Percentiles rank a stretch among this genome's conserved stretches.
Evolutionary conservation across 495 filamentous ascomycete genomes (phyloP).

Genomic region (Aspergillus bridgeri): DNA sequence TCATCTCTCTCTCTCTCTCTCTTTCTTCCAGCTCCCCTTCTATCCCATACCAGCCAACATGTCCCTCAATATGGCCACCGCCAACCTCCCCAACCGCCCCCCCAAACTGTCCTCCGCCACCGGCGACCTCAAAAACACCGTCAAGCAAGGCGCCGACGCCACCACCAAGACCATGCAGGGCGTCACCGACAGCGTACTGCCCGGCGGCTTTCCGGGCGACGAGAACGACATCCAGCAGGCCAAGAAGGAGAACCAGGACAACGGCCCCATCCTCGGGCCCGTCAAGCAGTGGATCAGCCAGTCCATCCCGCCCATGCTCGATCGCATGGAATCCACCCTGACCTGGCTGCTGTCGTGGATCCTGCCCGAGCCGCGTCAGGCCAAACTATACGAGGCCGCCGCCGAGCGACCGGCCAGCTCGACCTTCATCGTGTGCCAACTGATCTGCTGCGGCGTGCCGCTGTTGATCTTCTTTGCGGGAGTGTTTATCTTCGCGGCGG

Average conservation of each 20-base stretch:
- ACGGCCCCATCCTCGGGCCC: constrained; percentile 19
- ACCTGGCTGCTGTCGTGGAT: constrained; percentile 25
- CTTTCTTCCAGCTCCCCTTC: not conserved
- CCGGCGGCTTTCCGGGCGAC: constrained; percentile 33
- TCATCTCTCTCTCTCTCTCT: not conserved
- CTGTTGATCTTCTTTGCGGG: constrained; percentile 35
- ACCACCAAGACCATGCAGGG: constrained; percentile 19
- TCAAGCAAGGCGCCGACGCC: constrained; percentile 17
- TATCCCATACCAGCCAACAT: constrained; percentile 6
- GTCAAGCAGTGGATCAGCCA: constrained; percentile 15
- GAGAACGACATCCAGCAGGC: constrained; percentile 13
- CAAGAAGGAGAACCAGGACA: constrained; percentile 16
- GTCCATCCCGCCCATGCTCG: constrained; percentile 24
- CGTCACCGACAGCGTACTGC: constrained; percentile 23
- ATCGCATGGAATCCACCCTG: constrained; percentile 28
- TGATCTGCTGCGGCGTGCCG: constrained; percentile 38
- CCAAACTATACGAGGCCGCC: constrained; percentile 29
- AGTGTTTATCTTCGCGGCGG: constrained; percentile 34
- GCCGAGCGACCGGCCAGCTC: constrained; percentile 29
- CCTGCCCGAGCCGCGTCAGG: constrained; percentile 30
- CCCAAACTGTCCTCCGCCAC: constrained; percentile 15
- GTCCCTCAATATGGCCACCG: constrained; percentile 29
- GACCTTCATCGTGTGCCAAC: constrained; percentile 36
- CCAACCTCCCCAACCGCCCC: constrained; percentile 21
- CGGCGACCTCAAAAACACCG: constrained; percentile 17